Conservation (phyloP, 371 early-diverging fungal genomes). For the Saksenaea oblongispora region DNA sequence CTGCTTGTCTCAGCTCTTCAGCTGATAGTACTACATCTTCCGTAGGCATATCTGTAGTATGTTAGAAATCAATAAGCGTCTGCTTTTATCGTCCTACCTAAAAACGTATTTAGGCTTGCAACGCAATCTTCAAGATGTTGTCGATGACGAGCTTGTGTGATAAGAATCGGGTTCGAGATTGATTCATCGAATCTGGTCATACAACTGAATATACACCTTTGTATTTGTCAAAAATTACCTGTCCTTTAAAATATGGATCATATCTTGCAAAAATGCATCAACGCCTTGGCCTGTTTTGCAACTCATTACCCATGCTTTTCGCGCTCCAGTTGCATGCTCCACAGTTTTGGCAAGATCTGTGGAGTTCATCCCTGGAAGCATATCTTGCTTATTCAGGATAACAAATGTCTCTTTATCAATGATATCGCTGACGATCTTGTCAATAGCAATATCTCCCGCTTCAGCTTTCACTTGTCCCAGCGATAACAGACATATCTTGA, state of each 20-base stretch:
- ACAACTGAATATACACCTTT: background rate
- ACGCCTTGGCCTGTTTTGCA: conserved; percentile 67
- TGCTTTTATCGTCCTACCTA: conserved; percentile 36
- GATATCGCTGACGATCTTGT: conserved; percentile 44
- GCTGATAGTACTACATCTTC: conserved; percentile 71
- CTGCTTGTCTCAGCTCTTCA: conserved; percentile 78
- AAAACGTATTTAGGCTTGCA: conserved; percentile 51
- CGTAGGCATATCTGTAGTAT: conserved; percentile 28
- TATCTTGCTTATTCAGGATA: conserved; percentile 71
- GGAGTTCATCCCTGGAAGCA: conserved; percentile 13
- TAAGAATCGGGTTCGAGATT: conserved; percentile 40
- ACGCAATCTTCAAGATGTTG: conserved; percentile 65
- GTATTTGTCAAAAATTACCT: conserved; percentile 26
- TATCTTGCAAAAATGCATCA: conserved; percentile 48
- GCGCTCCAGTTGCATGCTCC: conserved; percentile 19
- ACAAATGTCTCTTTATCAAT: conserved; percentile 63
- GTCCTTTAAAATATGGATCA: conserved; percentile 55
- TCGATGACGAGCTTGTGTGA: conserved; percentile 80
- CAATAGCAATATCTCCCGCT: conserved; percentile 19
- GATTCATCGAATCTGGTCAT: conserved; percentile 53
- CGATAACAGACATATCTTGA: conserved; percentile 55
- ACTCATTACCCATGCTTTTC: conserved; percentile 57
- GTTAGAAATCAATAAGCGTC: background rate
- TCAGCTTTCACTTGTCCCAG: conserved; percentile 4
- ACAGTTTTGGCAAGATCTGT: conserved; percentile 5